Conservation (phyloP, 2,329 filamentous ascomycete genomes). For the Pseudogymnoascus sp. region DNA sequence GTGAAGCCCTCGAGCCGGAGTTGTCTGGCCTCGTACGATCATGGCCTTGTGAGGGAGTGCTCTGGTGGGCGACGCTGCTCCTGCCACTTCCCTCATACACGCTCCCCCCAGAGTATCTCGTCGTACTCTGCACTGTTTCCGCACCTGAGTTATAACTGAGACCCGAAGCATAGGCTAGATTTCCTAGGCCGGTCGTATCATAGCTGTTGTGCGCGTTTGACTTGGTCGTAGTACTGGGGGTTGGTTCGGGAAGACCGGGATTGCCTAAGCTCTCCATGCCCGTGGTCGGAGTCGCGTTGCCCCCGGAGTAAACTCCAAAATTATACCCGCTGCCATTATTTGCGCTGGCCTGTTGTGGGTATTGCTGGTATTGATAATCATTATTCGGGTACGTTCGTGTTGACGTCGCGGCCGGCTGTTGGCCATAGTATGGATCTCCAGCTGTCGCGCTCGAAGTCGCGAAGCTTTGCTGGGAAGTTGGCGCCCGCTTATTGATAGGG, state of each 20-base stretch:
- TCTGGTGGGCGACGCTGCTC: neutral
- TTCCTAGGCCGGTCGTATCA: constrained; percentile 11
- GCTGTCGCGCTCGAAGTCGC: neutral
- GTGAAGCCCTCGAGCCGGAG: neutral
- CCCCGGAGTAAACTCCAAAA: neutral
- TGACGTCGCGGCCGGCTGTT: neutral
- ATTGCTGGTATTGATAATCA: constrained; percentile 6
- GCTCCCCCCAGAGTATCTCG: neutral
- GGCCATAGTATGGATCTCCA: constrained; percentile 1
- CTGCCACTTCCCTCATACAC: neutral
- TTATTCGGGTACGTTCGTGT: neutral
- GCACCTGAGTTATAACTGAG: neutral
- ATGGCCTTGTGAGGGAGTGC: neutral
- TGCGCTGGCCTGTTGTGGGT: neutral
- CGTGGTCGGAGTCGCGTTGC: neutral
- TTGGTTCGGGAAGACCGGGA: neutral
- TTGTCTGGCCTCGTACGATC: neutral
- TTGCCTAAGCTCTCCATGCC: neutral
- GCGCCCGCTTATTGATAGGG: constrained; percentile 1
- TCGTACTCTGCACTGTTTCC: neutral
- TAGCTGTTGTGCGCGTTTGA: neutral
- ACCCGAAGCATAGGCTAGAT: constrained; percentile 7
- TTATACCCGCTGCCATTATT: neutral
- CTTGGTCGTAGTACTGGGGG: neutral
- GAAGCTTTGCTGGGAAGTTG: neutral